Conservation (phyloP, 768 basidiomycete genomes). For the Cystobasidium tubakii region DNA sequence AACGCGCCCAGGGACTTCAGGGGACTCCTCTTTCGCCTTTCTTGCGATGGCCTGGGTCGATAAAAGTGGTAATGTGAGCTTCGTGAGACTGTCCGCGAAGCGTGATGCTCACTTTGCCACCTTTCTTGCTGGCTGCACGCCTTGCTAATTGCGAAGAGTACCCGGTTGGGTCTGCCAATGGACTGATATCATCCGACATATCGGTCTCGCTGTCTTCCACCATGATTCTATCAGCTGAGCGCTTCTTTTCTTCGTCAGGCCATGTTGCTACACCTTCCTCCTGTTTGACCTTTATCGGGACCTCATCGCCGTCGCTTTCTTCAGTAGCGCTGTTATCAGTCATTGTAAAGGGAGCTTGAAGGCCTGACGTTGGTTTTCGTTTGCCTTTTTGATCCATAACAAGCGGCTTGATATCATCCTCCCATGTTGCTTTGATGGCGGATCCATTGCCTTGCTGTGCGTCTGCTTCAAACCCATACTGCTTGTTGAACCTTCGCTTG, state of each 20-base stretch:
- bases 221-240: not conserved
- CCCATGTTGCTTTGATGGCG: not conserved
- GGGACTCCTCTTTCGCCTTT: not conserved
- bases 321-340: conserved; percentile 1
- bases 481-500: not conserved
- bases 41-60: not conserved
- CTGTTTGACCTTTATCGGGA: not conserved
- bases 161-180: conserved; percentile 4
- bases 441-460: not conserved
- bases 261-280: not conserved
- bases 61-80: not conserved
- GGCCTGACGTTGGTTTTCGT: not conserved
- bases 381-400: not conserved
- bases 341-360: not conserved
- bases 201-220: conserved; percentile 15
- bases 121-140: not conserved
- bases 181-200: conserved; percentile 27
- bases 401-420: not conserved
- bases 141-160: not conserved
- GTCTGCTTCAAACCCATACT: not conserved
- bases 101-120: not conserved
- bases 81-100: not conserved
- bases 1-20: not conserved
- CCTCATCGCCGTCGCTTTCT: not conserved
- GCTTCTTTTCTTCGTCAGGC: not conserved